Evolutionary conservation across 805 yeast genomes (phyloP).

Genomic region (Schizosaccharomyces osmophilus): DNA sequence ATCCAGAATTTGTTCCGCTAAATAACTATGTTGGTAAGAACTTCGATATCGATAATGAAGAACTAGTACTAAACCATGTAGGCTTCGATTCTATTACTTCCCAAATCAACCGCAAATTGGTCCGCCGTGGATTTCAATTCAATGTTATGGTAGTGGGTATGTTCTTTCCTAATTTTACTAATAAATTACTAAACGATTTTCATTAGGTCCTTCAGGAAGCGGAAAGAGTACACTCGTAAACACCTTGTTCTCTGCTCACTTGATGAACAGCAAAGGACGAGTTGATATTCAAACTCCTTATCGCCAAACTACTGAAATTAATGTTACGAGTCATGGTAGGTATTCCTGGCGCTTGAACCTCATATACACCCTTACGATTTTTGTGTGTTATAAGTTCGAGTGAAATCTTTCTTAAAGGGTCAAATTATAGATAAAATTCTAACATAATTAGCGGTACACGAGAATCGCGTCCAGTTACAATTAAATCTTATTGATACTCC

Average conservation of each 20-base stretch:
- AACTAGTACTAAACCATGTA: slow-evolving; percentile 23
- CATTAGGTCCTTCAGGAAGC: slow-evolving; percentile 43
- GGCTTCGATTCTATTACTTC: slow-evolving; percentile 92
- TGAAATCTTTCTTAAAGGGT: too few relatives aligned
- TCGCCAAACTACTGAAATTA: slow-evolving; percentile 7
- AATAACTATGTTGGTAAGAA: slow-evolving; percentile 15
- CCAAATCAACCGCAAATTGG: slow-evolving; percentile 76
- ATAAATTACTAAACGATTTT: neutral
- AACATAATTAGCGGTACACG: slow-evolving; percentile 26
- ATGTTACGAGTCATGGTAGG: slow-evolving; percentile 12
- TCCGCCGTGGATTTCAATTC: slow-evolving; percentile 83
- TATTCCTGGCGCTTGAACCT: neutral
- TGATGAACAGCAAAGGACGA: slow-evolving; percentile 54
- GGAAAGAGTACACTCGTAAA: slow-evolving; percentile 85
- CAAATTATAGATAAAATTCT: neutral
- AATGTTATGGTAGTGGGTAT: slow-evolving; percentile 75
- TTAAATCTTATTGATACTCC: slow-evolving; percentile 88
- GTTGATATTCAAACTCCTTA: neutral
- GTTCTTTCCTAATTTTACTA: neutral
- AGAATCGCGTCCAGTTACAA: slow-evolving; percentile 67
- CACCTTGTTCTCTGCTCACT: slow-evolving; percentile 65
- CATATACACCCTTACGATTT: neutral
- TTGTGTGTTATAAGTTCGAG: slow-evolving; percentile 8
- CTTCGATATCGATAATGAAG: neutral
- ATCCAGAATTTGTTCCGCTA: slow-evolving; percentile 24